phyloP scores from a whole-genome alignment of 1,139 yeast genomes.

The Kodamaea anthophila region DNA sequence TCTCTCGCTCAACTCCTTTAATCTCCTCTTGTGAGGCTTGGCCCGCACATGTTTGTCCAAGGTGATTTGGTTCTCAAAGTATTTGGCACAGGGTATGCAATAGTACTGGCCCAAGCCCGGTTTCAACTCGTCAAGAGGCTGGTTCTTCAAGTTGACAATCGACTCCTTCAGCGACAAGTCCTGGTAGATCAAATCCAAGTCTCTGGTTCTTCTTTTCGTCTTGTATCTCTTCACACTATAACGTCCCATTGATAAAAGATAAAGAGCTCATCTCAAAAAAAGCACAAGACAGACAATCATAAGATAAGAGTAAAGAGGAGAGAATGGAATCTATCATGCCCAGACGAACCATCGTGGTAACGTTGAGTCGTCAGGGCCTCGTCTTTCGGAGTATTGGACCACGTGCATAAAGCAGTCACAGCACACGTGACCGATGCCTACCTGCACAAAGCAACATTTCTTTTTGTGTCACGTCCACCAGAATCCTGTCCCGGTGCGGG shows the following conservation, averaged over 20 bases:
- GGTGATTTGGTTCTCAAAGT: constrained; percentile 74
- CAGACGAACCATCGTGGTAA: not conserved
- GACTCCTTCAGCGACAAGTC: constrained; percentile 65
- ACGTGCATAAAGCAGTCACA: constrained; percentile 8
- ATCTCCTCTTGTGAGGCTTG: constrained; percentile 81
- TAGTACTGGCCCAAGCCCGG: constrained; percentile 94
- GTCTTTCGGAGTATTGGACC: not conserved
- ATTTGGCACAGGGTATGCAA: constrained; percentile 90
- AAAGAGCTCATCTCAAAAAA: constrained; percentile 6
- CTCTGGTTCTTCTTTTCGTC: constrained; percentile 80
- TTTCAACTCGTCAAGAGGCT: constrained; percentile 80
- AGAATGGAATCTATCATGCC: not conserved
- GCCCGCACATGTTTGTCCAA: constrained; percentile 66
- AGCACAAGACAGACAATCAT: too few relatives aligned
- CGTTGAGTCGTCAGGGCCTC: too few relatives aligned
- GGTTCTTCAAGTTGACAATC: constrained; percentile 62
- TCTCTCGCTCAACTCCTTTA: constrained; percentile 63
- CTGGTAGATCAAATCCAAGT: constrained; percentile 72
- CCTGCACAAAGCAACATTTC: constrained; percentile 1
- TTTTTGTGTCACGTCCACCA: constrained; percentile 1
- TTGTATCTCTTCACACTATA: constrained; percentile 70
- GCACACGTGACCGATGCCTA: constrained; percentile 3
- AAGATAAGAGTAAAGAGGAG: not conserved
- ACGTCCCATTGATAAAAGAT: constrained; percentile 59
- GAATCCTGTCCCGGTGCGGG: constrained; percentile 1